Base-by-base conservation (phyloP, 208 protist species). In the Leishmania mexicana region DNA sequence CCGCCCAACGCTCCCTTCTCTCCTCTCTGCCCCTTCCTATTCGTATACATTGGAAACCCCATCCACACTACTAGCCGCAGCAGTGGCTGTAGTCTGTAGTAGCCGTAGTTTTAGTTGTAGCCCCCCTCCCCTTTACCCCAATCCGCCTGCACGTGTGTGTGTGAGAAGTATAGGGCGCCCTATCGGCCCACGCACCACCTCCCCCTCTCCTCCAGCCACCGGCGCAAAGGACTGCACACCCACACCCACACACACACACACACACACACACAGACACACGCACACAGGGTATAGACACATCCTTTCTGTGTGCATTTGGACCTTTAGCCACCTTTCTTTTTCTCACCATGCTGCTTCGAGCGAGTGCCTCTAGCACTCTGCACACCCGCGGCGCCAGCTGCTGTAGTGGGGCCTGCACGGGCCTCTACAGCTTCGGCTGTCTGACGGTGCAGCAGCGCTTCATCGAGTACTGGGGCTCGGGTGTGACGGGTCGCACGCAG, bases 391-490 rank as follows among this genome's bases (percentile, higher is more conserved):
- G n/a, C 74, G 47, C 42, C 62, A 76, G 58, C 58, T 15, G 62
- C 31, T 13, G 49, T 31, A 28, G 49, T 49, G 51, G 67, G 3
- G 51, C 0, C 47, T 1, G 45, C 70, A 74, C n/a, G 24, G 28
- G 51, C 31, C 51, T 64, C 6, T 58, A 38, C 1, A 10, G 58
- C 62, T 65, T 81, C 40, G 79, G 62, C 17, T 86, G 81, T 65
- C 68, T 95, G 38, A 47, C 89, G 67, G 76, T 89, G 15, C 90
- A 90, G 84, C 76, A 87, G 47, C 91, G 94, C 53, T 89, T 88
- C 53, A 42, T 96, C 67, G 95, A 97, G 88, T 96, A 97, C 88
- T 97, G 93, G 93, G 91, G 89, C 42, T 81, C 85, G 21, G 86
- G 86, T 17, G 92, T 96, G 31, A 95, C 93, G 17, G 88, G 88